Conservation (phyloP, 2,329 filamentous ascomycete genomes). For the Hypomyces perniciosus region DNA sequence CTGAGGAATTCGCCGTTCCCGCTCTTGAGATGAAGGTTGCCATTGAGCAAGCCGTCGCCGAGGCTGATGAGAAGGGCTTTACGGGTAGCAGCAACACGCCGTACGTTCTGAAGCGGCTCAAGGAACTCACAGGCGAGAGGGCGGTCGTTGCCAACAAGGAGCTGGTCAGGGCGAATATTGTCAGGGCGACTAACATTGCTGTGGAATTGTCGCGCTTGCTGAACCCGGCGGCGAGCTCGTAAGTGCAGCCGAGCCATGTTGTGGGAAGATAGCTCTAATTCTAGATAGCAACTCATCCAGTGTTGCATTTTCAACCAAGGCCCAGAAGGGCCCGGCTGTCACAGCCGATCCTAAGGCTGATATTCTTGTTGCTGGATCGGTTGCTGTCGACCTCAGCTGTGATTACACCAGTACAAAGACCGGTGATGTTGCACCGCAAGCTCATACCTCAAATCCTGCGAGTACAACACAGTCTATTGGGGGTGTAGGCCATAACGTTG, state of each 20-base stretch:
- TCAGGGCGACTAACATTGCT: conserved; percentile 48
- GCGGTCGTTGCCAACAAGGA: conserved; percentile 70
- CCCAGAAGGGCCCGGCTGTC: conserved; percentile 13
- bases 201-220: conserved; percentile 45
- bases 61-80: conserved; percentile 59
- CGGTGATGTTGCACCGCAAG: conserved; percentile 37
- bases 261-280: conserved; percentile 29
- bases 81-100: conserved; percentile 77
- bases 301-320: conserved; percentile 12
- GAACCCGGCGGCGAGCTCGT: conserved; percentile 27
- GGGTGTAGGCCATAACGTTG: conserved; percentile 89
- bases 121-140: conserved; percentile 65
- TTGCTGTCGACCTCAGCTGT: conserved; percentile 83
- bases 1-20: conserved; percentile 62
- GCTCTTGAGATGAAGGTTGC: conserved; percentile 63
- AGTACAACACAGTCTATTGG: conserved; percentile 77
- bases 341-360: conserved; percentile 39
- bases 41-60: conserved; percentile 61
- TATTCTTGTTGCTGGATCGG: conserved; percentile 82
- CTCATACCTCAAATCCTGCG: conserved; percentile 82
- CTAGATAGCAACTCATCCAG: conserved; percentile 27
- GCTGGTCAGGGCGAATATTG: conserved; percentile 48
- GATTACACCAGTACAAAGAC: conserved; percentile 49
- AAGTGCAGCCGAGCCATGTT: conserved; percentile 26
- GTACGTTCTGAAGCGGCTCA: conserved; percentile 72